phyloP scores from a whole-genome alignment of 352 stramenopile species.

The Phytophthora ramorum region DNA sequence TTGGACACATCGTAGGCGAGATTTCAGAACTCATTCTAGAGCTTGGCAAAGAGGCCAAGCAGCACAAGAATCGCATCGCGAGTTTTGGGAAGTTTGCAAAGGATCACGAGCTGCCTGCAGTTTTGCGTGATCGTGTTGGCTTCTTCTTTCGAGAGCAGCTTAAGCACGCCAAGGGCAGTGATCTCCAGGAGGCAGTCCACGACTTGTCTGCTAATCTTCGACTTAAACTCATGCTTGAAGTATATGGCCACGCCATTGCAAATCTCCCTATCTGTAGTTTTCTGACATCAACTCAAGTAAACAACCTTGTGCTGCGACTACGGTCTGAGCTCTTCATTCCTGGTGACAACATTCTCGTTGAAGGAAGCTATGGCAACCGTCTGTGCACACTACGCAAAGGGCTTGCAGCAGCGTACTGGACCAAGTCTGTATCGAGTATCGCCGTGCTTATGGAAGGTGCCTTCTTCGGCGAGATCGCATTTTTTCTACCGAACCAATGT shows the following conservation, averaged over 20 bases:
- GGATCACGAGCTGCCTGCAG: constrained; percentile 51
- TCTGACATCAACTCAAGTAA: constrained; percentile 53
- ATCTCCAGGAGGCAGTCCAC: constrained; percentile 60
- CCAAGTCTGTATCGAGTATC: constrained; percentile 12
- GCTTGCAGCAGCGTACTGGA: constrained; percentile 51
- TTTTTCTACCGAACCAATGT: constrained; percentile 68
- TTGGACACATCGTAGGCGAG: constrained; percentile 78
- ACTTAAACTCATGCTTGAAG: constrained; percentile 72
- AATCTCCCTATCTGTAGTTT: constrained; percentile 58
- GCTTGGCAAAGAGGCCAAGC: constrained; percentile 70
- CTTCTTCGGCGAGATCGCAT: constrained; percentile 70
- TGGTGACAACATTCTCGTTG: constrained; percentile 29
- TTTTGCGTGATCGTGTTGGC: constrained; percentile 56
- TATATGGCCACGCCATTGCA: constrained; percentile 58
- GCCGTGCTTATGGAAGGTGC: constrained; percentile 30
- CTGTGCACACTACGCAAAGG: constrained; percentile 73
- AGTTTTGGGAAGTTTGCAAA: constrained; percentile 76
- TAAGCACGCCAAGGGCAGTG: constrained; percentile 63
- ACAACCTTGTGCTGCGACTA: constrained; percentile 57
- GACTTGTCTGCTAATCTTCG: constrained; percentile 71
- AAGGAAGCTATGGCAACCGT: constrained; percentile 50
- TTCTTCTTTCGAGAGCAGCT: constrained; percentile 76
- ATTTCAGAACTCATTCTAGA: constrained; percentile 79
- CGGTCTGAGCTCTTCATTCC: constrained; percentile 61
- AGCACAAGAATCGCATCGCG: constrained; percentile 62